Evolutionary conservation across 1,139 yeast genomes (phyloP).

Genomic region (Tardiomyces depauwii): DNA sequence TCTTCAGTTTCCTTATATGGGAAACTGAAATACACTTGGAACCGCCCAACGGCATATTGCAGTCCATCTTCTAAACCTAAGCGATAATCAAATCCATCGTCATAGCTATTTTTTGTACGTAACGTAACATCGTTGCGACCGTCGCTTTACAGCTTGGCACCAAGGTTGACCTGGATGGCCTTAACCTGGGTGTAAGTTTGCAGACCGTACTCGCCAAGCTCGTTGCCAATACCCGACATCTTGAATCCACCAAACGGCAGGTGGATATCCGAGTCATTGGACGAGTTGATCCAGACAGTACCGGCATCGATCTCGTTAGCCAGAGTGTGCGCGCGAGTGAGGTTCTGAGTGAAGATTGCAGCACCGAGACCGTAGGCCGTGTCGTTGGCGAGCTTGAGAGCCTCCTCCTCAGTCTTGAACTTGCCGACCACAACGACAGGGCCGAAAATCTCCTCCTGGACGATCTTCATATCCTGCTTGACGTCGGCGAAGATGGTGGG

Average conservation of each 20-base stretch:
- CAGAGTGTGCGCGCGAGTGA: slow-evolving; percentile 47
- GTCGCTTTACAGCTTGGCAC: slow-evolving; percentile 9
- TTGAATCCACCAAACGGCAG: slow-evolving; percentile 81
- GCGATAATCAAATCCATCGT: too few species aligned
- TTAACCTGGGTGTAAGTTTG: slow-evolving; percentile 67
- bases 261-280: slow-evolving; percentile 65
- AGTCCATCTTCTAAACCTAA: too few species aligned
- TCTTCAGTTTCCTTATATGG: too few species aligned
- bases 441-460: slow-evolving; percentile 76
- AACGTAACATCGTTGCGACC: too few species aligned
- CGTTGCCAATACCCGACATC: slow-evolving; percentile 81
- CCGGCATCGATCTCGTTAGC: slow-evolving; percentile 73
- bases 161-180: slow-evolving; percentile 43
- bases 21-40: too few species aligned
- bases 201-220: slow-evolving; percentile 76
- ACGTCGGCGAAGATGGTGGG: slow-evolving; percentile 76
- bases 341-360: slow-evolving; percentile 63
- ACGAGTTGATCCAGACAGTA: slow-evolving; percentile 76
- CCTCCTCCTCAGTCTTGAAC: slow-evolving; percentile 65
- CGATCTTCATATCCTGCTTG: slow-evolving; percentile 50
- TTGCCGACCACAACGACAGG: slow-evolving; percentile 78
- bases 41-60: too few species aligned
- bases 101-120: too few species aligned
- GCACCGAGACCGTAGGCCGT: slow-evolving; percentile 72
- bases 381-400: slow-evolving; percentile 38